Evolutionary conservation across 192 early-diverging fungal genomes (phyloP), one percentile per base, ranked within the genome.

Genomic region (Geranomyces variabilis): DNA sequence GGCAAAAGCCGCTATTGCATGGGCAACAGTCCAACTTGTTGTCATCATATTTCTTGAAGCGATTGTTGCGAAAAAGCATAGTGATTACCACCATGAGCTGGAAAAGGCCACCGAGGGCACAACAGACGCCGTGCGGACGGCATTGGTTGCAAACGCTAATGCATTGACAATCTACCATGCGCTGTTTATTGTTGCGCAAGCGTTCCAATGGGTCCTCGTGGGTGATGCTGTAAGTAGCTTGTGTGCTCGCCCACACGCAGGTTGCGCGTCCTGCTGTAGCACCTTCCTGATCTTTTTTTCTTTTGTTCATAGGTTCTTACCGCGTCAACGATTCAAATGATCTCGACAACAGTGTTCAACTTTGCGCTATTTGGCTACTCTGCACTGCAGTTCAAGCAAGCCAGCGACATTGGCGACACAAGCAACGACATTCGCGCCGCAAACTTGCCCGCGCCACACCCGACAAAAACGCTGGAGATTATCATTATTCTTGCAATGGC

Each of bases 311-410:
- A 81, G 79, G 69, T 80, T 31, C 51, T 75, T 12, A 74, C 48
- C 48, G 67, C 68, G 4, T 83, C 81, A 14, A 75, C 80, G 56
- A 83, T 86, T 51, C 84, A 87, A 73, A 72, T 87, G 22, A 58
- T 84, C 41, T 71, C 79, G 5, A 75, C 77, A 2, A 73, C 79
- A 5, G 34, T 71, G 0, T 87, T 83, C 79, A 85, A 83, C 75
- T 64, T 78, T 28, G 67, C 75, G 19, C 31, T 78, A 8, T 71
- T 77, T 24, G 79, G 51, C 0, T 79, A 87, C 73, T 71, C 83
- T 6, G 31, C 71, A 62, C 21, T 78, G 44, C 82, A 83, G 70
- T 77, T 44, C 53, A 30, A 29, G 17, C 86, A 87, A 60, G 78
- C 79, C 21, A 53, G 21, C 4, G 67, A 65, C 62, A 75, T 83